Evolutionary conservation across 2,329 filamentous ascomycete genomes (phyloP), one percentile per base, ranked within the genome.

Genomic region (Diaporthe caulivora): DNA sequence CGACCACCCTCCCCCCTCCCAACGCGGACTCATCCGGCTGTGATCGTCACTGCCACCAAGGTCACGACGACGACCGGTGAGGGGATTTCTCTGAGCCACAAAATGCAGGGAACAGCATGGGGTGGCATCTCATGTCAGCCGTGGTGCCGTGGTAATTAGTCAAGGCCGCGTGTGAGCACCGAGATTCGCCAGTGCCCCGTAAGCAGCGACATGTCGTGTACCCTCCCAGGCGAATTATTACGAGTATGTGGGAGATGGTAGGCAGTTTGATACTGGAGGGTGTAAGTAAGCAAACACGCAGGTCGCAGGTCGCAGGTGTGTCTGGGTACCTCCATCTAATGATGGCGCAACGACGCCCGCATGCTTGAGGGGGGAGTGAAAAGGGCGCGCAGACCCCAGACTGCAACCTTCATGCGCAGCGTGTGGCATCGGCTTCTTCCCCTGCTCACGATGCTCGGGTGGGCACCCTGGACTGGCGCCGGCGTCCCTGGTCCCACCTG

Each of bases 291-390:
- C 37, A 65, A 65, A 42, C 60, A 51, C 29, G 37, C 37, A 40
- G 37, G 6, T 10, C 7, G 37, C 37, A 40, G 37, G 37, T 40
- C 37, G 37, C 37, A 40, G 37, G 37, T 40, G 37, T 40, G 42
- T 37, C 60, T 65, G 60, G 34, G 37, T 65, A 65, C 60, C 42
- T 58, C 34, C 42, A 42, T 60, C 26, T 47, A 49, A 51, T 70
- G 40, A 37, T 51, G 10, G 42, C 24, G 68, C 31, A 60, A 34
- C 68, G 42, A 70, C 68, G 68, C 68, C 68, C 68, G 68, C 68
- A 71, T 10, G 44, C 47, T 42, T 71, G 68, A 26, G 55, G 53
- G 44, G 55, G 44, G 47, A 29, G 34, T 57, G 29, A 53, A 49
- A 53, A 49, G 68, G 57, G 55, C 42, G 55, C 29, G 29, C 21